Base-by-base conservation (phyloP, 1,284 basidiomycete genomes). In the Sparassis latifolia region DNA sequence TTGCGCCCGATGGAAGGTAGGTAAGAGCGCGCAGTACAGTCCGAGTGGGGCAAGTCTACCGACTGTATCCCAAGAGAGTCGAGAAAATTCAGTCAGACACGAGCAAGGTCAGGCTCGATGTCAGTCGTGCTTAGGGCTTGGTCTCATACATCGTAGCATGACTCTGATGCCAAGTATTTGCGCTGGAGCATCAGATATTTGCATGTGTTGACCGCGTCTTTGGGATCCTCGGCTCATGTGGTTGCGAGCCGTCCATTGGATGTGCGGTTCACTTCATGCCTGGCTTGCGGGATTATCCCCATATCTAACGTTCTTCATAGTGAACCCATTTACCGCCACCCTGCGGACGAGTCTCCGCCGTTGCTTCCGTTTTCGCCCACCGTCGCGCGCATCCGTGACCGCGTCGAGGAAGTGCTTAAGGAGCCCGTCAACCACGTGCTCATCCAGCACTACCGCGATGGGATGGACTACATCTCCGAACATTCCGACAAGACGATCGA, bases 401-500 rank as follows among this genome's bases (percentile, higher is more conserved):
- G 77, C 48, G 83, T 86, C 29, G 76, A 87, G 55, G 65, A 70
- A 44, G 69, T 71, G 12, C 58, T 80, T 20, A 52, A 69, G 38
- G 82, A 85, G 52, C 80, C 80, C 2, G 77, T 89, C 9, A 89
- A 89, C 60, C 86, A 89, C 55, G 86, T 84, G 37, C 75, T 89
- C 33, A 86, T 89, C 50, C 87, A 89, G 62, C 74, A 78, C 61
- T 89, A 89, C 62, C 83, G 86, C 50, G 74, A 72, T 10, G 87
- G 87, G 6, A 77, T 77, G 33, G 87, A 89, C 64, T 86, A 84
- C 65, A 89, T 89, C 56, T 87, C 84, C 0, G 87, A 89, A 60
- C 87, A 89, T 63, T 84, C 83, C 1, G 86, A 89, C 66, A 89
- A 89, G 69, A 89, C 86, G 3, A 76, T 89, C 57, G 87, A 89